These are phyloP conservation scores for Suillus brevipes DNA, from an alignment of 768 basidiomycete species.

Conservation along the genomic window DNA sequence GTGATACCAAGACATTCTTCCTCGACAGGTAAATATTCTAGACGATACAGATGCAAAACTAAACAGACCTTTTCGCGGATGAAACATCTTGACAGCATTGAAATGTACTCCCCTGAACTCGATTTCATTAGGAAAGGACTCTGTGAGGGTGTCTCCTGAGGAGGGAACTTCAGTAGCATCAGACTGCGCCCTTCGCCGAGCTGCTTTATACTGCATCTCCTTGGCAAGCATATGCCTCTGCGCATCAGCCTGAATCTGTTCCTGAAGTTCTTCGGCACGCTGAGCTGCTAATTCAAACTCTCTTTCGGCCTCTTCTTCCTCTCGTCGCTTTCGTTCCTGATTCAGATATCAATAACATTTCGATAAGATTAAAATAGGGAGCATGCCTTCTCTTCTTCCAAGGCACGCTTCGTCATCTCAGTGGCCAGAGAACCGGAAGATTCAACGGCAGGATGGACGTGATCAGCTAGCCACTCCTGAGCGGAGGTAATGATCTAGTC, in stretches of 20 bases:
- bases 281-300: conserved; percentile 51
- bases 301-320: conserved; percentile 54
- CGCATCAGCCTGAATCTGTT: conserved; percentile 66
- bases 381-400: conserved; percentile 64
- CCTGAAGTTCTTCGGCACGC: conserved; percentile 59
- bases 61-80: conserved; percentile 61
- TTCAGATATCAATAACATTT: conserved; percentile 1
- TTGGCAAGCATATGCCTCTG: conserved; percentile 49
- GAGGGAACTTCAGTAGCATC: conserved; percentile 67
- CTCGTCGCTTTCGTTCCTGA: conserved; percentile 55
- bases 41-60: conserved; percentile 1
- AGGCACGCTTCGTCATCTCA: conserved; percentile 75
- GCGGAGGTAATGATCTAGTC: conserved; percentile 61
- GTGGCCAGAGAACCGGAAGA: conserved; percentile 70
- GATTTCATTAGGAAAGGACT: conserved; percentile 60
- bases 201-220: conserved; percentile 50
- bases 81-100: conserved; percentile 67
- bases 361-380: conserved; percentile 9
- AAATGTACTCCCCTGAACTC: conserved; percentile 61
- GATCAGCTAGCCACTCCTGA: conserved; percentile 68
- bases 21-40: not conserved
- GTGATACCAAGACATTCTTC: conserved; percentile 64
- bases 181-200: conserved; percentile 65
- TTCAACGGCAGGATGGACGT: conserved; percentile 58
- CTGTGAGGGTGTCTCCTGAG: conserved; percentile 51